These are phyloP conservation scores for Pseudocercospora ulei DNA, from an alignment of 2,329 filamentous ascomycete genomes.

Conservation along the genomic window DNA sequence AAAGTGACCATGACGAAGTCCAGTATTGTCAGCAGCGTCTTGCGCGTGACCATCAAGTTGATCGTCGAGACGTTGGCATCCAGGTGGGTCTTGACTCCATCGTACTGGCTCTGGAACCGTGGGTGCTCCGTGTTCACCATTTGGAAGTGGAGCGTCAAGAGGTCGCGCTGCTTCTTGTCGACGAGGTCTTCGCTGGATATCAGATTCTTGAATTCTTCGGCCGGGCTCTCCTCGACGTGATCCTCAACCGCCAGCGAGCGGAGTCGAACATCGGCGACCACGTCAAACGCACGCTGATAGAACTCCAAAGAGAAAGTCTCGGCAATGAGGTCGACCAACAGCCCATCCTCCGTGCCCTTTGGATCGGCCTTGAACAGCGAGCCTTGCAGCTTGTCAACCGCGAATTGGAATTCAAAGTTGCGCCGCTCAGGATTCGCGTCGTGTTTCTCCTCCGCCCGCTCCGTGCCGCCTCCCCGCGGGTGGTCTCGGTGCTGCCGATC, in stretches of 20 bases:
- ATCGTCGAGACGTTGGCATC: slow-evolving; percentile 89
- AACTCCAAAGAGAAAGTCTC: slow-evolving; percentile 81
- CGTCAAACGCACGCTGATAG: slow-evolving; percentile 79
- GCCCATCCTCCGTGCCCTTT: slow-evolving; percentile 62
- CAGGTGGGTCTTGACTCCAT: slow-evolving; percentile 87
- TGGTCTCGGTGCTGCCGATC: slow-evolving; percentile 47
- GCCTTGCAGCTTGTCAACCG: slow-evolving; percentile 84
- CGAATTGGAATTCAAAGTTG: slow-evolving; percentile 93
- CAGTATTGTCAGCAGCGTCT: slow-evolving; percentile 79
- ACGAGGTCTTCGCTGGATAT: slow-evolving; percentile 76
- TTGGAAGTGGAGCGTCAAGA: slow-evolving; percentile 81
- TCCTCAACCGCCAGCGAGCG: slow-evolving; percentile 84
- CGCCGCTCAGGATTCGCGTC: slow-evolving; percentile 64
- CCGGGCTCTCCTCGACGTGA: slow-evolving; percentile 76
- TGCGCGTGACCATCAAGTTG: slow-evolving; percentile 86
- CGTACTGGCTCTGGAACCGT: slow-evolving; percentile 83
- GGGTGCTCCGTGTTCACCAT: slow-evolving; percentile 78
- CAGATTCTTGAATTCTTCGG: slow-evolving; percentile 90
- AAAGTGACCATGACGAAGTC: slow-evolving; percentile 95
- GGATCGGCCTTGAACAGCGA: slow-evolving; percentile 82
- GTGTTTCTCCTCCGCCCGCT: slow-evolving; percentile 35
- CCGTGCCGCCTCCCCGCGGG: slow-evolving; percentile 39
- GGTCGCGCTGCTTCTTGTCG: slow-evolving; percentile 61
- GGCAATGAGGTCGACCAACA: slow-evolving; percentile 84
- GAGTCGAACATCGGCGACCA: slow-evolving; percentile 83